phyloP scores from a whole-genome alignment of 768 basidiomycete genomes.

The Serendipita sp. region DNA sequence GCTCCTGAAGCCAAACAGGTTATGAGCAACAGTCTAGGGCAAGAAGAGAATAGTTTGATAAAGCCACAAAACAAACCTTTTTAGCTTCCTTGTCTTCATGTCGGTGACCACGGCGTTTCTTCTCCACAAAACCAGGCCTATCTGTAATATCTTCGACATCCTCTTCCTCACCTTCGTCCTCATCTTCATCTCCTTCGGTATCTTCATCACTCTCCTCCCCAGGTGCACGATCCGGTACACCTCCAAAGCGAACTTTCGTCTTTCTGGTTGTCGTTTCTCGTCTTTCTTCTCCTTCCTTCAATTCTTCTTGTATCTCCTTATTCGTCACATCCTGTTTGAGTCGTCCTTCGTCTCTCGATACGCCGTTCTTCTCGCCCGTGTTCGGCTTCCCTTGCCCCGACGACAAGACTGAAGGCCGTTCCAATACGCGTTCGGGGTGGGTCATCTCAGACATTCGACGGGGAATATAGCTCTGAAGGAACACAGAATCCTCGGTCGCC shows the following conservation, averaged over 20 bases:
- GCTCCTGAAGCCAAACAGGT: slow-evolving; percentile 36
- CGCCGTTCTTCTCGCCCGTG: too few species aligned
- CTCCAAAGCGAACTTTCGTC: slow-evolving; percentile 6
- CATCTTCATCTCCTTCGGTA: slow-evolving; percentile 13
- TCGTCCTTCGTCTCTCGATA: too few species aligned
- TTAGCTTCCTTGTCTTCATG: slow-evolving; percentile 85
- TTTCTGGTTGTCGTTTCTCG: slow-evolving; percentile 11
- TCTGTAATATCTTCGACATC: slow-evolving; percentile 19
- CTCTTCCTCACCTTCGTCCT: slow-evolving; percentile 22
- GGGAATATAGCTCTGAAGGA: slow-evolving; percentile 84
- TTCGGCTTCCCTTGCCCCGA: slow-evolving; percentile 25
- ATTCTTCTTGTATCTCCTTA: too few species aligned
- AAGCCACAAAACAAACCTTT: slow-evolving; percentile 36
- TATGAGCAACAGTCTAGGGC: background rate
- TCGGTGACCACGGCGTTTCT: slow-evolving; percentile 65
- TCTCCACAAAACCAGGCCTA: slow-evolving; percentile 27
- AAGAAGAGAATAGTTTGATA: background rate
- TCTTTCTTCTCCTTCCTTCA: slow-evolving; percentile 14
- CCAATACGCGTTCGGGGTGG: slow-evolving; percentile 88
- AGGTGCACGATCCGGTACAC: background rate
- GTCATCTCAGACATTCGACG: slow-evolving; percentile 81
- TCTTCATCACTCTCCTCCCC: slow-evolving; percentile 8
- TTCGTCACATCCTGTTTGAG: too few species aligned
- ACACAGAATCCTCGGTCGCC: slow-evolving; percentile 73
- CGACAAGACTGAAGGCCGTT: slow-evolving; percentile 45